Percentiles rank a stretch among this genome's conserved stretches.
These are phyloP conservation scores for Tieghemiomyces parasiticus DNA, from an alignment of 192 early-diverging fungal species.

Conservation along the genomic window DNA sequence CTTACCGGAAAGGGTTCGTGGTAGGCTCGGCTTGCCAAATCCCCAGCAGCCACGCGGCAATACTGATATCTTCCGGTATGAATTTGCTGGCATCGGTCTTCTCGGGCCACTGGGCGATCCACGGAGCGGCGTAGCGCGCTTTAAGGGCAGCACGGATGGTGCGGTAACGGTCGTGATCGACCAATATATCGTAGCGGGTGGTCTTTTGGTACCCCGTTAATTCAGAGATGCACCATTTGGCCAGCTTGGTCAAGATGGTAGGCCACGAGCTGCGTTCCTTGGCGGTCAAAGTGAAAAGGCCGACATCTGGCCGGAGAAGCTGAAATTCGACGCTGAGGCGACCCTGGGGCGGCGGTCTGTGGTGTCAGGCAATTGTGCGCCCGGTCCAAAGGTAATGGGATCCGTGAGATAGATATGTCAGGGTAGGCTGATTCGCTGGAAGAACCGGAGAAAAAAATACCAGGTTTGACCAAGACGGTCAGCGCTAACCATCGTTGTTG, in stretches of 20 bases:
- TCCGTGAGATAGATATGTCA: too few species aligned
- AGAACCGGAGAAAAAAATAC: too few species aligned
- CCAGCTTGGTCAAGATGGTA: slow-evolving; percentile 49
- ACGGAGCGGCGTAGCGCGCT: slow-evolving; percentile 39
- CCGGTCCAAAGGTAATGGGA: too few species aligned
- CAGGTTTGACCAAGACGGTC: too few species aligned
- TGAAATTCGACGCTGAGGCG: slow-evolving; percentile 16
- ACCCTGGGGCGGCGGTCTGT: background rate
- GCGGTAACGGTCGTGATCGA: slow-evolving; percentile 49
- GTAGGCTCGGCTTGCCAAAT: slow-evolving; percentile 42
- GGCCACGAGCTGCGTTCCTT: slow-evolving; percentile 39
- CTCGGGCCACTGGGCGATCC: slow-evolving; percentile 65
- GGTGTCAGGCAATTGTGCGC: slow-evolving; percentile 12
- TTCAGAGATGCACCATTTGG: slow-evolving; percentile 59
- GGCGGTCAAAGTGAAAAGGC: slow-evolving; percentile 14
- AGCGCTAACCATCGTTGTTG: too few species aligned
- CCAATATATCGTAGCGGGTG: slow-evolving; percentile 49
- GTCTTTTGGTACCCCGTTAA: slow-evolving; percentile 58
- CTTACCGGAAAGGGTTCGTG: slow-evolving; percentile 11
- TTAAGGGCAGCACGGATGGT: slow-evolving; percentile 51
- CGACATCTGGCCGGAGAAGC: slow-evolving; percentile 11
- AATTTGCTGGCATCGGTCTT: slow-evolving; percentile 71
- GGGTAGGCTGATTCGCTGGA: too few species aligned
- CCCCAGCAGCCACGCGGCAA: slow-evolving; percentile 65
- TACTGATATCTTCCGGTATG: slow-evolving; percentile 78